Evolutionary conservation across 306 rosid species (phyloP), one percentile per base, ranked within the genome.

Genomic region (Dryas octopetala): DNA sequence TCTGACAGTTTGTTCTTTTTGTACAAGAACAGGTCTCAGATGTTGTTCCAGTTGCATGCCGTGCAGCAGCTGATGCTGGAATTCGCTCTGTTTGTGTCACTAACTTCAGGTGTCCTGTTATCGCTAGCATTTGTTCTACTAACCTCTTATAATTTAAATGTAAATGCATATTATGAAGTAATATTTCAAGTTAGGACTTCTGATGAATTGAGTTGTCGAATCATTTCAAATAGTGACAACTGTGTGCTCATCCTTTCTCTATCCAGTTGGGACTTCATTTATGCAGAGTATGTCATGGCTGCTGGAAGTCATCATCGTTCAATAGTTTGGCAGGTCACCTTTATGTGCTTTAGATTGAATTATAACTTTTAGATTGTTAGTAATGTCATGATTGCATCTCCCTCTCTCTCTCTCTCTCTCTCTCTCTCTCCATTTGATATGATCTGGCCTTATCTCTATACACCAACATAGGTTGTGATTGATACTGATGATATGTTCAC

Each of bases 241-340:
- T 61, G 73, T 70, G n/a, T 59, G 45, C 53, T 32, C 44, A 41
- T n/a, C 74, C 57, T 61, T 62, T 73, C 80, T 10, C 32, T 66
- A 5, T 70, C 79, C 90, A 95, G 99, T 85, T 96, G 99, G 99
- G 99, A 96, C 93, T 96, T 90, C 87, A 96, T 96, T 83, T 96
- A 96, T 57, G 99, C 98, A 19, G 97, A 92, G 65, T 92, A 96
- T 85, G 93, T 92, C 74, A 89, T 95, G 99, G 99, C 88, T 65
- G 99, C 99, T 66, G 99, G 99, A 59, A 74, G 81, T 76, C 86
- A 92, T 86, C 91, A 90, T 73, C 96, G 99, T 47, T 89, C 99
- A 65, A 96, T 89, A 68, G 97, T 92, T 51, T 96, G 97, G 99
- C 97, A 95, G 99, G 99, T 92, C 62, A 82, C 23, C 16, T 5